Percentiles rank a stretch among this genome's conserved stretches.
These are phyloP conservation scores for Capronia epimyces DNA, from an alignment of 2,329 filamentous ascomycete genomes.

Conservation along the genomic window DNA sequence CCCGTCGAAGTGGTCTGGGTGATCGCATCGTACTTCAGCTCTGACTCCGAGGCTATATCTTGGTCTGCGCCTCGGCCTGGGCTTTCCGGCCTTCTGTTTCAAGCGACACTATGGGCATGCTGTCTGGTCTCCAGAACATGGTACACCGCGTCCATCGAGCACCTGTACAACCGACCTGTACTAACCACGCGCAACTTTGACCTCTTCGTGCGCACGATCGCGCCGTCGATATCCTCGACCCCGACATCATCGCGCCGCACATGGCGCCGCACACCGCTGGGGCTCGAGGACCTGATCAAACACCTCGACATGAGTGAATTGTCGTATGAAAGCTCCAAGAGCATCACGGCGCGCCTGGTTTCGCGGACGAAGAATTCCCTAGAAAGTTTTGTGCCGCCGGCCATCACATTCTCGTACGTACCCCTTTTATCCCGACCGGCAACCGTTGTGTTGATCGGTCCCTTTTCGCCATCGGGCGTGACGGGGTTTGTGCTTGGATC, in stretches of 20 bases:
- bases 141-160: slow-evolving; percentile 49
- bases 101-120: slow-evolving; percentile 47
- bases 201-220: slow-evolving; percentile 47
- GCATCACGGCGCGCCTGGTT: slow-evolving; percentile 53
- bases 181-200: slow-evolving; percentile 49
- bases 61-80: background rate
- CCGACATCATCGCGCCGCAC: slow-evolving; percentile 46
- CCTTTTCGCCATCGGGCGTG: too few species aligned
- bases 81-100: slow-evolving; percentile 29
- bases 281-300: slow-evolving; percentile 45
- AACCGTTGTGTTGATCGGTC: too few species aligned
- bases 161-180: slow-evolving; percentile 50
- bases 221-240: background rate
- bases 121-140: slow-evolving; percentile 52
- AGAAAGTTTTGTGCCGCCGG: slow-evolving; percentile 53
- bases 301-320: slow-evolving; percentile 50
- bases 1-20: slow-evolving; percentile 23
- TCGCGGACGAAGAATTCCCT: slow-evolving; percentile 50
- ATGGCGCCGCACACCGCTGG: slow-evolving; percentile 27
- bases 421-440: background rate
- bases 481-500: too few species aligned
- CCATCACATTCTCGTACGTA: slow-evolving; percentile 51
- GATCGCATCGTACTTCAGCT: slow-evolving; percentile 6
- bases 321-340: slow-evolving; percentile 56
- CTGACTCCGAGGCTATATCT: background rate